A percentile compares a stretch with the other conserved stretches of the same genome.
Evolutionary conservation across 768 basidiomycete species (phyloP).

Genomic region (Coprinopsis marcescibilis): DNA sequence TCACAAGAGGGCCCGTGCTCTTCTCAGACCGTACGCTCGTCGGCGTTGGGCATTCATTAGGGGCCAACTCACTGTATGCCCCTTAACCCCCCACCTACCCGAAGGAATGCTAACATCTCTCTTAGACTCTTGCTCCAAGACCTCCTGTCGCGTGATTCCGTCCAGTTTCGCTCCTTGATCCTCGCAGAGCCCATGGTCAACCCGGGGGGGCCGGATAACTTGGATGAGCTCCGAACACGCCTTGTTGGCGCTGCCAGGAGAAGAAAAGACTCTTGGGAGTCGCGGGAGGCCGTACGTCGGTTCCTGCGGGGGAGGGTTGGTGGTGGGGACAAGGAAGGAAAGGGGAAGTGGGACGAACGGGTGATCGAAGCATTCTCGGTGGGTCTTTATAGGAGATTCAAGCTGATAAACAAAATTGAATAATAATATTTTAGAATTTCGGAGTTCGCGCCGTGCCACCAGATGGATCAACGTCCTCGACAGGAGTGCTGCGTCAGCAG

Average conservation of each 20-base stretch:
- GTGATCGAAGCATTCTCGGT: constrained; percentile 53
- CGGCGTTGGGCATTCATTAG: constrained; percentile 66
- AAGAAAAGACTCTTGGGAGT: constrained; percentile 49
- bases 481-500: neutral
- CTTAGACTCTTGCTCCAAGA: constrained; percentile 49
- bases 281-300: constrained; percentile 33
- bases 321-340: constrained; percentile 26
- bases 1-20: constrained; percentile 35
- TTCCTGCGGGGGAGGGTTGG: constrained; percentile 24
- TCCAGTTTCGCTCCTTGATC: constrained; percentile 47
- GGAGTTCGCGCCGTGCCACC: constrained; percentile 14
- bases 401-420: constrained; percentile 25
- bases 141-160: constrained; percentile 27
- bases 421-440: constrained; percentile 39
- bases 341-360: constrained; percentile 44
- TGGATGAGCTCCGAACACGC: constrained; percentile 32
- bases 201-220: constrained; percentile 37
- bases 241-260: constrained; percentile 45
- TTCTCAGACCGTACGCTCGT: constrained; percentile 48
- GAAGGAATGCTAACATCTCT: neutral
- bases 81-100: neutral
- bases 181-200: constrained; percentile 64
- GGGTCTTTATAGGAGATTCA: constrained; percentile 16
- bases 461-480: too few relatives aligned
- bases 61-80: constrained; percentile 58